Percentiles rank a stretch among this genome's conserved stretches.
These are phyloP conservation scores for Yamagishiella unicocca DNA, from an alignment of 139 green algal species.

Conservation along the genomic window DNA sequence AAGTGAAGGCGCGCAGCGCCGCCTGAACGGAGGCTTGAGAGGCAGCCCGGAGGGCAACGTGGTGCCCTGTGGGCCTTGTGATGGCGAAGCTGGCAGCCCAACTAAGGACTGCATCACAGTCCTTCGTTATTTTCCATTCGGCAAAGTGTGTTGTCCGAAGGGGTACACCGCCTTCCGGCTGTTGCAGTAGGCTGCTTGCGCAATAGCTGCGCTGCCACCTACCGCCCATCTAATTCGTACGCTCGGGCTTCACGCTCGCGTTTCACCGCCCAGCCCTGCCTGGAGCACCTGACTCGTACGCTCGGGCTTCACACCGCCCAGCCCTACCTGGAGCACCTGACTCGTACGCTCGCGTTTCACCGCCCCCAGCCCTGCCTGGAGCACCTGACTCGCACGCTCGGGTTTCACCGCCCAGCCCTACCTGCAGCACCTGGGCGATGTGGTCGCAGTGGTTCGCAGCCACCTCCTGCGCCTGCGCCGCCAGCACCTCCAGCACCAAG, in stretches of 20 bases:
- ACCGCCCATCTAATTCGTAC: too few relatives aligned
- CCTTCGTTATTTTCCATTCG: too few relatives aligned
- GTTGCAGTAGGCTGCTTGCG: too few relatives aligned
- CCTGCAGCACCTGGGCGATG: conserved; percentile 43
- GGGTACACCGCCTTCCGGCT: too few relatives aligned
- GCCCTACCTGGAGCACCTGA: background rate
- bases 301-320: background rate
- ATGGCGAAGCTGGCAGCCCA: too few relatives aligned
- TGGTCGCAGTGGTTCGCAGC: conserved; percentile 1
- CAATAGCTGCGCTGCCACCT: too few relatives aligned
- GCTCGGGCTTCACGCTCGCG: too few relatives aligned
- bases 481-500: conserved; percentile 43
- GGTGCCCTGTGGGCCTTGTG: too few relatives aligned
- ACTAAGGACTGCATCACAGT: too few relatives aligned
- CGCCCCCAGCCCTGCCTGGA: background rate
- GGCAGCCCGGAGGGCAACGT: background rate
- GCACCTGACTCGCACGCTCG: too few relatives aligned
- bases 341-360: background rate
- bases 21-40: background rate
- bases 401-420: background rate
- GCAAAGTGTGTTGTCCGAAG: too few relatives aligned
- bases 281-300: background rate
- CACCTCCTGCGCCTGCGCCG: conserved; percentile 7
- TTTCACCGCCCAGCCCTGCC: background rate
- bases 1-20: background rate